Percentiles rank a stretch among this genome's conserved stretches.
Conservation (phyloP, 2,329 filamentous ascomycete genomes). For the Emergomyces africanus region DNA sequence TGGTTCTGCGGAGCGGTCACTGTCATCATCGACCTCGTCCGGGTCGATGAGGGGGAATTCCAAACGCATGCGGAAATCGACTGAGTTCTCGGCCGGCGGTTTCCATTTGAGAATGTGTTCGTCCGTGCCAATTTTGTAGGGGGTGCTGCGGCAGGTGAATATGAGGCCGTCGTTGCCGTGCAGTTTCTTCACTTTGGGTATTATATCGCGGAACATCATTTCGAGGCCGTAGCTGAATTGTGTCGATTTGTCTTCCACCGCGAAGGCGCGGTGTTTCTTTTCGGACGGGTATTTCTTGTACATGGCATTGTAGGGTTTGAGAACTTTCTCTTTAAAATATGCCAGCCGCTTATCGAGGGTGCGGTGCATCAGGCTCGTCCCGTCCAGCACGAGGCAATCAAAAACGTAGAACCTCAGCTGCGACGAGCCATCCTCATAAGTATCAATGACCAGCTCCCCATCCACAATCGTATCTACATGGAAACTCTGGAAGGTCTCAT, state of each 20-base stretch:
- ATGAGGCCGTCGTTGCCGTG: conserved; percentile 96
- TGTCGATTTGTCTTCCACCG: conserved; percentile 77
- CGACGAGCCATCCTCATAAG: conserved; percentile 50
- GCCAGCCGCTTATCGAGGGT: conserved; percentile 80
- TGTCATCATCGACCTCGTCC: conserved; percentile 48
- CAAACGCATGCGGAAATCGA: conserved; percentile 77
- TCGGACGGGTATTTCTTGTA: conserved; percentile 64
- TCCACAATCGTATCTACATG: conserved; percentile 77
- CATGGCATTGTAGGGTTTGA: conserved; percentile 63
- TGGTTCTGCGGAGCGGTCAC: conserved; percentile 49
- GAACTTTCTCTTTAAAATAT: conserved; percentile 68
- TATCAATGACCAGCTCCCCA: conserved; percentile 84
- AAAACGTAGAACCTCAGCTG: conserved; percentile 84
- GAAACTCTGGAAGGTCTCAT: conserved; percentile 49
- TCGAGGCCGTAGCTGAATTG: conserved; percentile 79
- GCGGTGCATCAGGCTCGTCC: conserved; percentile 59
- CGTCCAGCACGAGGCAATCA: conserved; percentile 74
- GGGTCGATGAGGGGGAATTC: conserved; percentile 61
- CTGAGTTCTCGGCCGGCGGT: conserved; percentile 83
- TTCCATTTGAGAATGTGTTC: conserved; percentile 97
- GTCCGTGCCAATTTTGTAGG: conserved; percentile 85
- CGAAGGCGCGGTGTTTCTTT: conserved; percentile 58
- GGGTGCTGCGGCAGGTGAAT: conserved; percentile 83
- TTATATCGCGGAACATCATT: conserved; percentile 80
- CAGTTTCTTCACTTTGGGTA: conserved; percentile 57